Conservation (phyloP, 805 yeast species). For the Saccharomyces jurei region DNA sequence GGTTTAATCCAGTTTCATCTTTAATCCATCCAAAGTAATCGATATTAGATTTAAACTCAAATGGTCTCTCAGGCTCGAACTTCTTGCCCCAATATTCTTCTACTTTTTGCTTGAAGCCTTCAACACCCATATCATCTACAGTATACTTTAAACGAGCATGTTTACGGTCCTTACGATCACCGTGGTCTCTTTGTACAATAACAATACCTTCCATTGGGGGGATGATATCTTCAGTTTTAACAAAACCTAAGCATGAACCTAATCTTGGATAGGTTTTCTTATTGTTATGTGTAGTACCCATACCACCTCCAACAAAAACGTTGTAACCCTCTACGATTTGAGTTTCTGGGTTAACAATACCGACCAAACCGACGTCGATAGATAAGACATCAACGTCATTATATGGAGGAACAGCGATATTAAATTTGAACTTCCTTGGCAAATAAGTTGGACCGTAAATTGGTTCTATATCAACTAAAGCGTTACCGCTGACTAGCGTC, state of each 20-base stretch:
- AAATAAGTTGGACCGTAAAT: conserved; percentile 77
- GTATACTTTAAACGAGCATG: conserved; percentile 97
- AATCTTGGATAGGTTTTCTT: conserved; percentile 94
- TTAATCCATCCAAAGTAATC: conserved; percentile 92
- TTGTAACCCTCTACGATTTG: conserved; percentile 70
- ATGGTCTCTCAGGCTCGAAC: conserved; percentile 63
- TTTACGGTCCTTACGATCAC: conserved; percentile 93
- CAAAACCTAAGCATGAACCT: conserved; percentile 80
- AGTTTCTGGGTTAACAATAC: conserved; percentile 62
- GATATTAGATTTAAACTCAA: conserved; percentile 74
- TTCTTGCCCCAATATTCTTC: conserved; percentile 76
- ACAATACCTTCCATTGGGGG: conserved; percentile 83
- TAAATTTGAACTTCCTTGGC: conserved; percentile 93
- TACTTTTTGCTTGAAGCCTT: conserved; percentile 66
- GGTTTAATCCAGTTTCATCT: conserved; percentile 77
- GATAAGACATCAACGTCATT: conserved; percentile 96
- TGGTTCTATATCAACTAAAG: conserved; percentile 78
- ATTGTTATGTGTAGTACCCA: conserved; percentile 97
- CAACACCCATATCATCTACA: conserved; percentile 88
- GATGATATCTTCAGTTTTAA: conserved; percentile 56
- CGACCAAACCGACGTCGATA: conserved; percentile 86
- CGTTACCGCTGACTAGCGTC: conserved; percentile 78
- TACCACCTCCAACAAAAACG: conserved; percentile 93
- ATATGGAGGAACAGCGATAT: conserved; percentile 90
- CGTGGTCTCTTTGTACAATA: conserved; percentile 89